These are phyloP conservation scores for Peronospora tabacina DNA, from an alignment of 352 stramenopile genomes.

Conservation along the genomic window DNA sequence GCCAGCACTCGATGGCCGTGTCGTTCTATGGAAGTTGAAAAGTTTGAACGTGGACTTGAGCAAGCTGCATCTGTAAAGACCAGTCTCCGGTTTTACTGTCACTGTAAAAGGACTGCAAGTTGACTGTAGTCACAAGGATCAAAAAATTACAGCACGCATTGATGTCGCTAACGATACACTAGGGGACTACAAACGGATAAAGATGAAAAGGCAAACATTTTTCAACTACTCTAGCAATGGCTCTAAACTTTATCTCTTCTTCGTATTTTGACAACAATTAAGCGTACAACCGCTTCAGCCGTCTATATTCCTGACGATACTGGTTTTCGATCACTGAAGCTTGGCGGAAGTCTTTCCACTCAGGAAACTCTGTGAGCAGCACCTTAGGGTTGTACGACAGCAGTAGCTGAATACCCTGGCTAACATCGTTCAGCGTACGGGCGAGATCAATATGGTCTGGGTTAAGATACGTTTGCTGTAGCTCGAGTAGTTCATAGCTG, in stretches of 20 bases:
- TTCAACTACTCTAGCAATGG: slow-evolving; percentile 14
- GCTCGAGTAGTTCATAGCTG: slow-evolving; percentile 80
- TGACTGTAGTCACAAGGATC: slow-evolving; percentile 5
- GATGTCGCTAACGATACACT: not conserved
- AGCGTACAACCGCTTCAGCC: slow-evolving; percentile 89
- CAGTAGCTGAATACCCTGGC: slow-evolving; percentile 86
- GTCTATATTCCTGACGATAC: slow-evolving; percentile 85
- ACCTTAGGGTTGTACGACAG: slow-evolving; percentile 80
- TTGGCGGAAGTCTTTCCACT: slow-evolving; percentile 82
- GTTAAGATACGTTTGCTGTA: slow-evolving; percentile 80
- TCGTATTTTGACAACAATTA: slow-evolving; percentile 33
- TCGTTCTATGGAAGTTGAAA: slow-evolving; percentile 73
- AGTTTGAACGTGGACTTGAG: slow-evolving; percentile 69
- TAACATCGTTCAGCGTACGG: slow-evolving; percentile 88
- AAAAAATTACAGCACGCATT: slow-evolving; percentile 1
- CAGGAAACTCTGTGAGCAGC: slow-evolving; percentile 78
- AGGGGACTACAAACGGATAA: slow-evolving; percentile 6
- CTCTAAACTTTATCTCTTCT: not conserved
- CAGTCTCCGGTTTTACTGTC: not conserved
- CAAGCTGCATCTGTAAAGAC: slow-evolving; percentile 68
- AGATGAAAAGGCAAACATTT: slow-evolving; percentile 7
- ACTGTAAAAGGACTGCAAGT: slow-evolving; percentile 4
- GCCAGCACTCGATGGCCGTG: slow-evolving; percentile 69
- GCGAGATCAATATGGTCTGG: slow-evolving; percentile 88
- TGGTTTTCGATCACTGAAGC: slow-evolving; percentile 86